Conservation (phyloP, 371 early-diverging fungal species). For the Funneliformis caledonium region DNA sequence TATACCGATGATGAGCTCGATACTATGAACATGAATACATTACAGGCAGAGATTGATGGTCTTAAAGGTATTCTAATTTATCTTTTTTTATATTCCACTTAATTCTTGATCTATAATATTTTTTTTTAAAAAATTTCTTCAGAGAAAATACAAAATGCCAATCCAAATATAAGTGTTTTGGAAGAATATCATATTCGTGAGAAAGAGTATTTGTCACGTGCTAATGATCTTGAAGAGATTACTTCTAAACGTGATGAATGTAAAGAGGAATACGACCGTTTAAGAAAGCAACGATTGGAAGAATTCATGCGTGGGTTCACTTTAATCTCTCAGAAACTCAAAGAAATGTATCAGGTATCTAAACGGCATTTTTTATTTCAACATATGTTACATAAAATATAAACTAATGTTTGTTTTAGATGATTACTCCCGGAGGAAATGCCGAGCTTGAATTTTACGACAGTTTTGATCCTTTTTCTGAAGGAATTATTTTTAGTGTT, state of each 20-base stretch:
- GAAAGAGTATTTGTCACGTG: slow-evolving; percentile 72
- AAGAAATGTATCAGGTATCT: too few species aligned
- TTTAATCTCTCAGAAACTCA: too few species aligned
- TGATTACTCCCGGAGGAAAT: slow-evolving; percentile 99
- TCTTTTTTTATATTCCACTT: neutral
- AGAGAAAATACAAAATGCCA: slow-evolving; percentile 70
- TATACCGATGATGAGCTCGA: slow-evolving; percentile 39
- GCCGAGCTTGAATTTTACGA: slow-evolving; percentile 99
- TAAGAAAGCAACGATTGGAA: slow-evolving; percentile 61
- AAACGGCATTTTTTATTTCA: too few species aligned
- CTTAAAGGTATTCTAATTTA: too few species aligned
- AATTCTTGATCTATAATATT: slow-evolving; percentile 31
- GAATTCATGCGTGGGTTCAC: too few species aligned
- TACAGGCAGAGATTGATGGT: slow-evolving; percentile 54
- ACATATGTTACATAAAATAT: too few species aligned
- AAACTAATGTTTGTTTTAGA: slow-evolving; percentile 49
- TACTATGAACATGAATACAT: slow-evolving; percentile 57
- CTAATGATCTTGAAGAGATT: slow-evolving; percentile 27
- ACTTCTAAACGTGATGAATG: too few species aligned
- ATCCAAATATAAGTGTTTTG: slow-evolving; percentile 89
- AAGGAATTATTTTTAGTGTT: slow-evolving; percentile 98
- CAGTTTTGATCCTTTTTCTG: slow-evolving; percentile 98
- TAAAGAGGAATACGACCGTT: too few species aligned
- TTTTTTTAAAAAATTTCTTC: neutral
- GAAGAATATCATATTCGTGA: slow-evolving; percentile 85